Base-by-base conservation (phyloP, 2,329 filamentous ascomycete species). In the Fusarium tanahbumbuense region DNA sequence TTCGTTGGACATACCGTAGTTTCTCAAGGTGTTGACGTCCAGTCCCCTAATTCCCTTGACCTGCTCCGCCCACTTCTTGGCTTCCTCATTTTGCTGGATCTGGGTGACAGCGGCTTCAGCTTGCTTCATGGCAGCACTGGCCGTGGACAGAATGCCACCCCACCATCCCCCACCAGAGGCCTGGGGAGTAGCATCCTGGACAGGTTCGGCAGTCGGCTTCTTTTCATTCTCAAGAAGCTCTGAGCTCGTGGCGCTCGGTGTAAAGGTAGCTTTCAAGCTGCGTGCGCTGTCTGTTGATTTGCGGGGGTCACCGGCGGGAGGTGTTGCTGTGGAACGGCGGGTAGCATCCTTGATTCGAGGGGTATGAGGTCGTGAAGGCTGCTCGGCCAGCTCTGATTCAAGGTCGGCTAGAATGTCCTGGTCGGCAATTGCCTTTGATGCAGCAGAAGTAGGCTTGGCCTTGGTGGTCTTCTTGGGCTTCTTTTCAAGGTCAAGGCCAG, bases 71-170 rank as follows among this genome's bases (percentile, higher is more conserved):
- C 95, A 99, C 79, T 93, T 92, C 83, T 95, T 94, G 54, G 95
- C 96, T 80, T 99, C 96, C 78, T 98, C 94, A 76, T 97, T 98
- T 78, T 96, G 91, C 79, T 97, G 93, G 49, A 99, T 94, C 80
- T 98, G 93, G 79, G 95, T 97, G 70, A 97, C 94, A 1, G 94
- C 92, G 10, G 91, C 93, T 81, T 98, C 94, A 48, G 96, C 95
- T 79, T 95, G 93, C 84, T 97, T 97, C 81, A 97, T 90, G 27
- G 92, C 93, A n/a, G 92, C 91, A 6, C 91, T 89, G 37, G 94
- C 94, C 1, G 93, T 94, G 44, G 92, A 93, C 75, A 96, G 87
- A 55, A 98, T 82, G 23, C 93, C 91, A 76, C 94, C 93, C 92
- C 93, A 97, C 92, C 93, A 97, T 57, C 93, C 91, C 70, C 93